A percentile compares a stretch with the other conserved stretches of the same genome.
phyloP scores from a whole-genome alignment of 2,329 filamentous ascomycete genomes.

The Xylariaceae sp. region DNA sequence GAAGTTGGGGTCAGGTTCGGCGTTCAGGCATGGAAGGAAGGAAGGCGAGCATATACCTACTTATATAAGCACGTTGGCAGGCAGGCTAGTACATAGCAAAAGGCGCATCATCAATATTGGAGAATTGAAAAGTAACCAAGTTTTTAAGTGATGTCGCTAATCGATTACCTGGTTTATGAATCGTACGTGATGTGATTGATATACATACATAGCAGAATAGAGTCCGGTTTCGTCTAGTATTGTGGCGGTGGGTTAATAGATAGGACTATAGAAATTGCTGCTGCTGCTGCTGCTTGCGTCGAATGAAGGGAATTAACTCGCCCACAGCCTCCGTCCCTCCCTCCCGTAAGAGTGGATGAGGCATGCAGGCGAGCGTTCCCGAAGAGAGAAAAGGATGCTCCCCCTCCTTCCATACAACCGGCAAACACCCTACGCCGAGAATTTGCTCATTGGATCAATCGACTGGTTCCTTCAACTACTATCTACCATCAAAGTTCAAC shows the following conservation, averaged over 20 bases:
- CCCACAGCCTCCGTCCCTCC: too few relatives aligned
- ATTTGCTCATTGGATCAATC: background rate
- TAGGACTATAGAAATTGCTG: background rate
- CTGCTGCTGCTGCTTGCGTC: background rate
- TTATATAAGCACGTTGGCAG: too few relatives aligned
- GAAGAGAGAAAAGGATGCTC: background rate
- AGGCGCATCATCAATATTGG: too few relatives aligned
- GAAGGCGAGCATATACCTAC: too few relatives aligned
- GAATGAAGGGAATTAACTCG: background rate
- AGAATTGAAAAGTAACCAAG: too few relatives aligned
- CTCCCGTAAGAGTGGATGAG: too few relatives aligned
- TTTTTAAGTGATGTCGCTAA: too few relatives aligned
- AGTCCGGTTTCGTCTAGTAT: background rate
- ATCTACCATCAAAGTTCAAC: slow-evolving; percentile 12
- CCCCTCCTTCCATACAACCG: too few relatives aligned
- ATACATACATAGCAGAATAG: background rate
- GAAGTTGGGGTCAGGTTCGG: background rate
- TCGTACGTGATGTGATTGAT: background rate
- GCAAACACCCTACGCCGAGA: background rate
- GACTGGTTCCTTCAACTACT: background rate
- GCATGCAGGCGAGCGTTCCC: too few relatives aligned
- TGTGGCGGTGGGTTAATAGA: too few relatives aligned
- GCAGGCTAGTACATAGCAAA: too few relatives aligned
- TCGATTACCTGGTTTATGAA: background rate
- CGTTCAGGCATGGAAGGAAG: too few relatives aligned